These are phyloP conservation scores for Solanum infundibuliforme DNA, from an alignment of 257 asterid genomes.

Conservation along the genomic window DNA sequence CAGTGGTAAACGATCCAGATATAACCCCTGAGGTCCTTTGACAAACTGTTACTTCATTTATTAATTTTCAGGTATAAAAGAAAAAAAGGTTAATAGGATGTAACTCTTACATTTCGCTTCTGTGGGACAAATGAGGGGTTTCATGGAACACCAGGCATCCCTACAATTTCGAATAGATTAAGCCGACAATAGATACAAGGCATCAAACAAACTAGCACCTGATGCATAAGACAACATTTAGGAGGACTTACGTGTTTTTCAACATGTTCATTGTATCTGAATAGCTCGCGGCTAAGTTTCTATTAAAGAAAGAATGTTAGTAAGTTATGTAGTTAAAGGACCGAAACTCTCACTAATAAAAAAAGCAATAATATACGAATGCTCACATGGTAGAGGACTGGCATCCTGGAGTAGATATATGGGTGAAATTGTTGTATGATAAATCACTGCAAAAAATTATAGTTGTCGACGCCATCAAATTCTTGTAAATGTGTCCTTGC, in stretches of 20 bases:
- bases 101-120: constrained; percentile 31
- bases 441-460: constrained; percentile 53
- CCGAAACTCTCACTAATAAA: background rate
- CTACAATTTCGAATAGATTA: constrained; percentile 14
- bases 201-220: background rate
- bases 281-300: constrained; percentile 70
- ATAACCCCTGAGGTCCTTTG: background rate
- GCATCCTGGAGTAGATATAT: constrained; percentile 27
- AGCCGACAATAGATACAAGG: background rate
- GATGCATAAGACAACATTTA: background rate
- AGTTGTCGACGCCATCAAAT: background rate
- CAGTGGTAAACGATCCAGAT: background rate
- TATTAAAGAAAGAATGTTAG: constrained; percentile 14
- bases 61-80: background rate
- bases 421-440: constrained; percentile 72
- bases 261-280: constrained; percentile 19
- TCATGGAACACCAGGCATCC: constrained; percentile 56
- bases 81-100: background rate
- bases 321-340: constrained; percentile 1
- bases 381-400: constrained; percentile 39
- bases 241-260: constrained; percentile 35
- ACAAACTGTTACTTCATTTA: background rate
- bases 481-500: background rate
- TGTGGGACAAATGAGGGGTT: constrained; percentile 52
- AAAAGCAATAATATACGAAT: background rate